phyloP scores from a whole-genome alignment of 371 early-diverging fungal genomes.

The Umbelopsis sp. region DNA sequence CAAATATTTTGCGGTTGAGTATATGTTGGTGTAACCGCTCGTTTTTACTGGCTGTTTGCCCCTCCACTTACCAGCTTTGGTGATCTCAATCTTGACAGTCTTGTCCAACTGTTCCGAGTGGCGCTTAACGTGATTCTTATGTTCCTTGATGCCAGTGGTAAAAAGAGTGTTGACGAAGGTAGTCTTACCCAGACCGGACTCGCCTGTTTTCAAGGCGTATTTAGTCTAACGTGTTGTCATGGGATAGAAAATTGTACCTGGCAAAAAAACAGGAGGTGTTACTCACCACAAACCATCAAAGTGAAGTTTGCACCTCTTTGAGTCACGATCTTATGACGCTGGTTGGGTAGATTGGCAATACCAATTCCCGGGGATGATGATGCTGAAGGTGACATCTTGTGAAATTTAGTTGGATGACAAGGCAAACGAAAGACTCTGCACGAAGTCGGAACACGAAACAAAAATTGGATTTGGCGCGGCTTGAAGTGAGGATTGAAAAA shows the following conservation, averaged over 20 bases:
- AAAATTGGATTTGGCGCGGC: not conserved
- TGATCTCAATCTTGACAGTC: constrained; percentile 95
- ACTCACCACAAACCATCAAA: constrained; percentile 95
- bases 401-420: not conserved
- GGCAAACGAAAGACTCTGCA: not conserved
- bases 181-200: constrained; percentile 83
- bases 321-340: constrained; percentile 94
- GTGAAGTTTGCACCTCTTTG: constrained; percentile 95
- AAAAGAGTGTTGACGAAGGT: constrained; percentile 92
- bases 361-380: constrained; percentile 78
- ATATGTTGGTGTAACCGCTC: not conserved
- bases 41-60: not conserved
- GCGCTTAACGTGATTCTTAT: constrained; percentile 82
- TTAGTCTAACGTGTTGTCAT: not conserved
- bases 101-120: constrained; percentile 82
- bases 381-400: constrained; percentile 18
- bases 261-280: not conserved
- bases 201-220: constrained; percentile 27
- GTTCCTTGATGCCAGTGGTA: constrained; percentile 84
- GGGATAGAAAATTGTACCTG: not conserved
- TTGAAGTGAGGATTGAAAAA: too few species aligned
- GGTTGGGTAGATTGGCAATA: constrained; percentile 98
- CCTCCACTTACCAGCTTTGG: constrained; percentile 44
- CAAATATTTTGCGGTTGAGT: not conserved
- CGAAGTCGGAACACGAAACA: constrained; percentile 8